phyloP scores from a whole-genome alignment of 2,329 filamentous ascomycete species.

The Rhynchosporium secalis region DNA sequence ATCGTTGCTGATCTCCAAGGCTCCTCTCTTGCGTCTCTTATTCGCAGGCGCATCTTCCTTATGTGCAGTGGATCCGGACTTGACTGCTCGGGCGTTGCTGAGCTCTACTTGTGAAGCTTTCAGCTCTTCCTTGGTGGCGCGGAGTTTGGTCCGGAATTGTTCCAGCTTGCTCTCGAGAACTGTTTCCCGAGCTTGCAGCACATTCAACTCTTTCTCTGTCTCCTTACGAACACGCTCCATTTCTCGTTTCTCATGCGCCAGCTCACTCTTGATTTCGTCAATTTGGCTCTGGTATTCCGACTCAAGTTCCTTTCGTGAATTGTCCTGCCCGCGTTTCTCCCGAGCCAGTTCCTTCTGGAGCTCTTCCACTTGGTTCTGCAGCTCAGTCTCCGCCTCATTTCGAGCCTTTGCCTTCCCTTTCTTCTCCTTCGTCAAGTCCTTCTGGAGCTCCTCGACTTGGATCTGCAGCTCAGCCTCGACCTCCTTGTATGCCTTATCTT shows the following conservation, averaged over 20 bases:
- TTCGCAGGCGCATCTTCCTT: slow-evolving; percentile 31
- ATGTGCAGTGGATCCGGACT: slow-evolving; percentile 23
- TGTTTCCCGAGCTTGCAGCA: slow-evolving; percentile 62
- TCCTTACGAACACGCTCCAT: slow-evolving; percentile 34
- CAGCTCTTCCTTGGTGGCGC: slow-evolving; percentile 68
- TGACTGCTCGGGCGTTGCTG: slow-evolving; percentile 40
- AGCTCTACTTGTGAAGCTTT: slow-evolving; percentile 59
- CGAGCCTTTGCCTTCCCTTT: slow-evolving; percentile 44
- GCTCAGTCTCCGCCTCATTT: slow-evolving; percentile 39
- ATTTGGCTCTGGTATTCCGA: slow-evolving; percentile 44
- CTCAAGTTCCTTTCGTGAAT: slow-evolving; percentile 25
- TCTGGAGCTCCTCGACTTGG: slow-evolving; percentile 38
- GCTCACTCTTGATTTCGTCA: slow-evolving; percentile 42
- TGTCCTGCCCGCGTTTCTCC: slow-evolving; percentile 42
- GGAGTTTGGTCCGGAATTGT: slow-evolving; percentile 50
- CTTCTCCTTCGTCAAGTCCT: slow-evolving; percentile 44
- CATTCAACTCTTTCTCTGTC: slow-evolving; percentile 49
- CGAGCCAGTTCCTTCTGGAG: slow-evolving; percentile 44
- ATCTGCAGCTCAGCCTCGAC: slow-evolving; percentile 38
- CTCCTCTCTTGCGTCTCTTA: slow-evolving; percentile 45
- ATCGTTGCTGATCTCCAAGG: slow-evolving; percentile 45
- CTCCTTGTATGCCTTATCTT: slow-evolving; percentile 34
- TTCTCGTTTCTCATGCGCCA: slow-evolving; percentile 39
- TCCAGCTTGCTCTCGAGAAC: slow-evolving; percentile 70
- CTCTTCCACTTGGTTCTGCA: slow-evolving; percentile 45